Evolutionary conservation across 345 rosid genomes (phyloP).

Genomic region (Murraya koenigii): DNA sequence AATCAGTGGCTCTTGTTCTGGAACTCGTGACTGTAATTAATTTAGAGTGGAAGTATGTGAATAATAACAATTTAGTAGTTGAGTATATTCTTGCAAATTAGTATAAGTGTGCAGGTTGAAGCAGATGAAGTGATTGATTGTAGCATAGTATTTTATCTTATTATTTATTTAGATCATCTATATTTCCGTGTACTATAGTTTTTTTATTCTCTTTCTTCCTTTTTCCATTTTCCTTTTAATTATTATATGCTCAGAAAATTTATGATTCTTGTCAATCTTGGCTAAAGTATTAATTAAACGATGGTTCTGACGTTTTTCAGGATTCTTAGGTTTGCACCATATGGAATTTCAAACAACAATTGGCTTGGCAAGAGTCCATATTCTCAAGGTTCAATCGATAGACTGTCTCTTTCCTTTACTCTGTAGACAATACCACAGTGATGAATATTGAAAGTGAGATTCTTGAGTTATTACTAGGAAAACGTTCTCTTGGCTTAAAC

Average conservation of each 20-base stretch:
- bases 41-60: too few relatives aligned
- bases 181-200: background rate
- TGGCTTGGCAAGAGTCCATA: background rate
- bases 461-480: background rate
- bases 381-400: background rate
- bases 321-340: background rate
- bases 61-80: too few relatives aligned
- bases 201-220: background rate
- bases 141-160: too few relatives aligned
- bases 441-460: background rate
- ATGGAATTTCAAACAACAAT: background rate
- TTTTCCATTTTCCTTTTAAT: background rate
- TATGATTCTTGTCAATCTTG: background rate
- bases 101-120: too few relatives aligned
- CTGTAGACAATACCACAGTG: background rate
- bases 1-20: too few relatives aligned
- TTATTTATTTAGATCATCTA: background rate
- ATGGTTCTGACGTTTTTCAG: background rate
- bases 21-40: accelerated
- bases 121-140: too few relatives aligned
- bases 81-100: too few relatives aligned
- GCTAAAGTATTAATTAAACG: background rate
- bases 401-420: background rate
- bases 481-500: background rate
- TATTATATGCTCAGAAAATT: background rate